Evolutionary conservation across 1,139 yeast genomes (phyloP), one percentile per base, ranked within the genome.

Genomic region (Protomyces inundatus): DNA sequence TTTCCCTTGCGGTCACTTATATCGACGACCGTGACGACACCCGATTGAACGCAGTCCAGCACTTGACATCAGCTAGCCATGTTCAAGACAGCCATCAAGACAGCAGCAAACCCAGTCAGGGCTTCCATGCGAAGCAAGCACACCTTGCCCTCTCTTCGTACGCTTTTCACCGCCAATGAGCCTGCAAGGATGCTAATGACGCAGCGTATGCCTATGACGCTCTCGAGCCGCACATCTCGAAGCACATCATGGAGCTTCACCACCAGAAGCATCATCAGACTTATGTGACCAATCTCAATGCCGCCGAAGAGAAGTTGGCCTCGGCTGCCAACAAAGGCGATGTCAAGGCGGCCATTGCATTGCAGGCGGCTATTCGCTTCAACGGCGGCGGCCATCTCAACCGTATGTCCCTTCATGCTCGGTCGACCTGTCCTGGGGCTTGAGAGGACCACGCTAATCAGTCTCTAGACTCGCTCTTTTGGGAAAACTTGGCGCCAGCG

Each of bases 251-350:
- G 77, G 51, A 69, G 66, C 71, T 77, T 64, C 98, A 91, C 80
- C 87, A 91, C 82, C 81, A 86, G 71, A 90, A 91, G 80, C 98
- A 91, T 78, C 97, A 91, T 77, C 96, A 90, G 77, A 88, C 97
- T 46, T 91, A 91, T 73, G 97, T 90, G 72, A 88, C 83, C 73
- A 95, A 96, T 59, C 88, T 84, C 80, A 91, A 91, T 79, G 78
- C 85, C 51, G 91, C 96, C 51, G 77, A 84, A 72, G 96, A 89
- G 76, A 87, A 88, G 76, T 81, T 84, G 64, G 83, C 84, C 48
- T 90, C 84, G 72, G 93, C 97, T 64, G 77, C 83, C 71, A 78
- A 80, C 61, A 81, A 81, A 67, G 84, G 87, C 66, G 89, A 88
- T 70, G 81, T 84, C 74, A 84, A 84, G 73, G 79, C 87, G 65